These are phyloP conservation scores for Solidago caesia DNA, from an alignment of 129 eudicot species.

Conservation along the genomic window DNA sequence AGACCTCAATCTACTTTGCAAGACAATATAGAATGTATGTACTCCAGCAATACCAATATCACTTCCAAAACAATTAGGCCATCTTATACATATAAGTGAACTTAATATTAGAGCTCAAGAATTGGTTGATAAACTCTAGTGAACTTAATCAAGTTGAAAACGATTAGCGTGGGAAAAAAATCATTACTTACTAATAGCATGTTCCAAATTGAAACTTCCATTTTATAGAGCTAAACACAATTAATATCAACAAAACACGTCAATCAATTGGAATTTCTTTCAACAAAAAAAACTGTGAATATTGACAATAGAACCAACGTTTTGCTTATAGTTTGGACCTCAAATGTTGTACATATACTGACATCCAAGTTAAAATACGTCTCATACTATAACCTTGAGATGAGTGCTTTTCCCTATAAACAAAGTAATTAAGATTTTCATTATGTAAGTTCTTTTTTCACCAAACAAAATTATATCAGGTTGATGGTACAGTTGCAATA, in stretches of 20 bases:
- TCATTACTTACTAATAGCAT: not conserved
- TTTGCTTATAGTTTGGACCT: slow-evolving; percentile 18
- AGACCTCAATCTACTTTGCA: no score
- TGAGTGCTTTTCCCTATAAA: slow-evolving; percentile 29
- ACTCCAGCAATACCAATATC: no score
- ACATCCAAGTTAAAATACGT: slow-evolving; percentile 4
- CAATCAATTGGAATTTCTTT: not conserved
- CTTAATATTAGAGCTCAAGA: no score
- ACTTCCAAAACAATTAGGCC: no score
- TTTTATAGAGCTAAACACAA: not conserved
- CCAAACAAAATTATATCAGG: slow-evolving; percentile 21
- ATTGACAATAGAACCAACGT: slow-evolving; percentile 12
- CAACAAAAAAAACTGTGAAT: slow-evolving; percentile 14
- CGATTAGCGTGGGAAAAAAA: not conserved
- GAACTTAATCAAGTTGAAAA: no score
- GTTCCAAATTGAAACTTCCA: not conserved
- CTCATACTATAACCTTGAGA: slow-evolving; percentile 27
- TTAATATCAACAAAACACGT: not conserved
- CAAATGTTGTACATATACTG: slow-evolving; percentile 27
- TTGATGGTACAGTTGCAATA: slow-evolving; percentile 4
- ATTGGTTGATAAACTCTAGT: no score
- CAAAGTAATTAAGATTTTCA: slow-evolving; percentile 19
- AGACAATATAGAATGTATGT: no score
- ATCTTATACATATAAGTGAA: no score
- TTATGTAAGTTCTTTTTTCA: slow-evolving; percentile 18